Base-by-base conservation (phyloP, 768 basidiomycete genomes). In the Lactarius sanguifluus region DNA sequence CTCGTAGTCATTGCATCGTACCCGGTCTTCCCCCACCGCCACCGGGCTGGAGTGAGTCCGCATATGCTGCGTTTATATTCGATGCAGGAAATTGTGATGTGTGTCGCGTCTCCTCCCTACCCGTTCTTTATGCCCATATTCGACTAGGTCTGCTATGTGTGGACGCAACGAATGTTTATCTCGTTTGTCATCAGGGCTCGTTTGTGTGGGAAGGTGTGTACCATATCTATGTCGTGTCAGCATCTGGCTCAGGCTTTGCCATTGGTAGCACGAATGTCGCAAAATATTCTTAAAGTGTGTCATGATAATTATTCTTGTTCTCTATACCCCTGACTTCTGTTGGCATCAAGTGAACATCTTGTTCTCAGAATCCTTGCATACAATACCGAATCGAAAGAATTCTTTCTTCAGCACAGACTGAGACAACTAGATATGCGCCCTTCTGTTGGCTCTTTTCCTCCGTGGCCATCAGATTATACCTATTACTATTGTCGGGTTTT, bases 31-130 rank as follows among this genome's bases (percentile, higher is more conserved):
- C 83, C 0, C 78, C 80, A 6, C 83, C 81, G 2, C 76, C 64
- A 20, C 77, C 71, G 16, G 76, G 71, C 0, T 83, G 83, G 72
- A 82, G 79, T 5, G 90, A 91, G 71, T 71, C 84, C 0, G 77
- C 82, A 0, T 89, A 86, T 73, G 86, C 85, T n/a, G 83, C 87
- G 0, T 83, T 89, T 62, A 66, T 90, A 28, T 91, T 88, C 64
- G 84, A 85, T 69, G 74, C 74, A 0, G 87, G 87, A 0, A 20
- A 66, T 2, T 91, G 90, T 69, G 82, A 82, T 73, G 86, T 88
- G 64, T 52, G 79, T 72, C 55, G 57, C 28, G 15, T 23, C 12
- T 36, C 36, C 13, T 38, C 61, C n/a, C 59, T 5, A 20, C 9
- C 23, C 66, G 1, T 28, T 40, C 16, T 8, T 43, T 41, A 34